Evolutionary conservation across 495 filamentous ascomycete species (phyloP).

Genomic region (Lasiosphaeria miniovina): DNA sequence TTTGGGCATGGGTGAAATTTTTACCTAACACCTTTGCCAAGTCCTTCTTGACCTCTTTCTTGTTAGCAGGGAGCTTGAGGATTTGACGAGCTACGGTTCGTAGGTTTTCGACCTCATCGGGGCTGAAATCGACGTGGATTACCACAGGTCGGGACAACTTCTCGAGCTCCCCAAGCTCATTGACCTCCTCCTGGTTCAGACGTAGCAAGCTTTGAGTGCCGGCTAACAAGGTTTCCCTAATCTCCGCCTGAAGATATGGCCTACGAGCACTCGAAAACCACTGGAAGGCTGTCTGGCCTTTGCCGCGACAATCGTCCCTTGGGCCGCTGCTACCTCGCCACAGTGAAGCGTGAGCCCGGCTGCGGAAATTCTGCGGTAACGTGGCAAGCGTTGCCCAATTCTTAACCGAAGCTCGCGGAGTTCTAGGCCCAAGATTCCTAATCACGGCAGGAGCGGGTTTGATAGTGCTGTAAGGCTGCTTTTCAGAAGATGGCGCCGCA

Average conservation of each 20-base stretch:
- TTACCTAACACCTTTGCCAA: conserved; percentile 21
- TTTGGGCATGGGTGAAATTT: not conserved
- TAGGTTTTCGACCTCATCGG: conserved; percentile 49
- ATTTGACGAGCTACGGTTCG: conserved; percentile 1
- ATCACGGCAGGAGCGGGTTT: too few relatives aligned
- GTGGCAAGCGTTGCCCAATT: not conserved
- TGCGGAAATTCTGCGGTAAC: conserved; percentile 20
- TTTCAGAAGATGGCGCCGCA: too few relatives aligned
- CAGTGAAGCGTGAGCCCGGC: conserved; percentile 9
- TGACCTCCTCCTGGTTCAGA: not conserved
- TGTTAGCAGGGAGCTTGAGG: not conserved
- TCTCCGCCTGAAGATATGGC: conserved; percentile 33
- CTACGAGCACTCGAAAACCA: conserved; percentile 16
- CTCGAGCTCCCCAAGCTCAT: too few relatives aligned
- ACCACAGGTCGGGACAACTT: not conserved
- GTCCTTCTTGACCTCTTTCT: conserved; percentile 20
- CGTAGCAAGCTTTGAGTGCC: conserved; percentile 16
- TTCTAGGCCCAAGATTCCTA: too few relatives aligned
- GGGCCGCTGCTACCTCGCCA: conserved; percentile 9
- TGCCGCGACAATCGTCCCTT: not conserved
- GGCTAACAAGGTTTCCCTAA: conserved; percentile 23
- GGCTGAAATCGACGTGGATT: conserved; percentile 45
- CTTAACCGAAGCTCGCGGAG: too few relatives aligned
- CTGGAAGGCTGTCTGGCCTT: not conserved
- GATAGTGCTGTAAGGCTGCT: too few relatives aligned